A percentile compares a stretch with the other conserved stretches of the same genome.
Conservation (phyloP, 2,329 filamentous ascomycete genomes). For the Neopestalotiopsis clavispora region DNA sequence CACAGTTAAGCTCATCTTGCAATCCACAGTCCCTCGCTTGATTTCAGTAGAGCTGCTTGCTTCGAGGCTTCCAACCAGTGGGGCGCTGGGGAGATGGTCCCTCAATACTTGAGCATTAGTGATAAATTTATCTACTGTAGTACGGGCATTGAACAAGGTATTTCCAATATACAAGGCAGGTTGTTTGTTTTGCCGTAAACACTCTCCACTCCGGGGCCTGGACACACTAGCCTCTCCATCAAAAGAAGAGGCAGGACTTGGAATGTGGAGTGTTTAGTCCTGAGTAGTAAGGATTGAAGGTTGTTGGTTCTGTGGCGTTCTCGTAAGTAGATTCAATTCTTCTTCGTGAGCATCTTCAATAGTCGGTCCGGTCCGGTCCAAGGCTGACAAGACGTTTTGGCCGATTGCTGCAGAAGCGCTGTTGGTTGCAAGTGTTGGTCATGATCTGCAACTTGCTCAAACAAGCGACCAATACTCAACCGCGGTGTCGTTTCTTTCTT, state of each 20-base stretch:
- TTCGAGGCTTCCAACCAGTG: conserved; percentile 2
- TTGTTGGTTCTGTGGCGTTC: background rate
- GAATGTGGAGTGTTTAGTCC: no score
- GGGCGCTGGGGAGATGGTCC: background rate
- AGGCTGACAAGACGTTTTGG: background rate
- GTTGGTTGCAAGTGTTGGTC: background rate
- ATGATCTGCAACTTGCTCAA: background rate
- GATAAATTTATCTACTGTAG: background rate
- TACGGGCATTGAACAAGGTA: background rate
- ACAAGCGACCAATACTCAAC: background rate
- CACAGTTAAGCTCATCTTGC: no score
- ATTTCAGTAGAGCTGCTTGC: background rate
- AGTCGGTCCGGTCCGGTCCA: background rate
- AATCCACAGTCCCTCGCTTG: background rate
- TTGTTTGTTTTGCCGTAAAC: no score
- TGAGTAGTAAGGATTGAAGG: no score
- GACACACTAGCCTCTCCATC: no score
- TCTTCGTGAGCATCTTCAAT: background rate
- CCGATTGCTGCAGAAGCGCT: background rate
- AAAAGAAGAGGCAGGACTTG: no score
- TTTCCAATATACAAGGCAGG: no score
- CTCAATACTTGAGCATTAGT: background rate
- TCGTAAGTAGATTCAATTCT: background rate
- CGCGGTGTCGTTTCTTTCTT: background rate
- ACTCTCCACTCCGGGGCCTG: no score